These are phyloP conservation scores for Chloris gayana DNA, from an alignment of 176 grass and related monocot species.

Conservation along the genomic window DNA sequence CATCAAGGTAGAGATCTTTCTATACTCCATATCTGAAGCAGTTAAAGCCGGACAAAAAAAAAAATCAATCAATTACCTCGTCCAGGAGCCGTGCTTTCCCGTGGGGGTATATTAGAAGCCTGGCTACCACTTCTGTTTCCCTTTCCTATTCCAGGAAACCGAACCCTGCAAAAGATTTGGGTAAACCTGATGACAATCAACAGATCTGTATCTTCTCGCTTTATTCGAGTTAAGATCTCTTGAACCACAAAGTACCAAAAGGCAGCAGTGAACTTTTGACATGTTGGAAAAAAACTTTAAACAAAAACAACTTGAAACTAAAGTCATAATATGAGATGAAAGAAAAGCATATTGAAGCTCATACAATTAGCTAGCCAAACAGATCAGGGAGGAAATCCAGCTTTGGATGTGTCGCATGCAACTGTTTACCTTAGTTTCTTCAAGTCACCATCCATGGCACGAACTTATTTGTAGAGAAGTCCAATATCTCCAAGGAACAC, in stretches of 20 bases:
- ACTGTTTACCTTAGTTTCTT: constrained; percentile 36
- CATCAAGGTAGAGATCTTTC: background rate
- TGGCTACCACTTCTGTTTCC: constrained; percentile 14
- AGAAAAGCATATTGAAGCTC: constrained; percentile 27
- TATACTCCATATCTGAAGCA: background rate
- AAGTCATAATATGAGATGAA: background rate
- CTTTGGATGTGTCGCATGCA: constrained; percentile 2
- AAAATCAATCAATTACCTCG: constrained; percentile 34
- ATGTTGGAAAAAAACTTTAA: background rate
- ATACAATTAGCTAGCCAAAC: background rate
- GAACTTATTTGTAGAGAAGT: constrained; percentile 53
- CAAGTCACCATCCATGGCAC: constrained; percentile 30
- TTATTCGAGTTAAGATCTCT: background rate
- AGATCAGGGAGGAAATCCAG: constrained; percentile 6
- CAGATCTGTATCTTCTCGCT: background rate
- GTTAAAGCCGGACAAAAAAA: background rate
- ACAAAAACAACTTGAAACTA: background rate
- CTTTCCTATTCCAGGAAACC: constrained; percentile 48
- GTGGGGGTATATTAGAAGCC: background rate
- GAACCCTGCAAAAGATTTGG: constrained; percentile 31
- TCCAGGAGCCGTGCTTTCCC: constrained; percentile 36
- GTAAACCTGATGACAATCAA: constrained; percentile 10
- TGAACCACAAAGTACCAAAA: background rate
- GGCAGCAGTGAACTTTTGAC: background rate
- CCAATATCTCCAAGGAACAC: constrained; percentile 28